These are phyloP conservation scores for Ascochyta fabae DNA, from an alignment of 2,329 filamentous ascomycete species.

Conservation along the genomic window DNA sequence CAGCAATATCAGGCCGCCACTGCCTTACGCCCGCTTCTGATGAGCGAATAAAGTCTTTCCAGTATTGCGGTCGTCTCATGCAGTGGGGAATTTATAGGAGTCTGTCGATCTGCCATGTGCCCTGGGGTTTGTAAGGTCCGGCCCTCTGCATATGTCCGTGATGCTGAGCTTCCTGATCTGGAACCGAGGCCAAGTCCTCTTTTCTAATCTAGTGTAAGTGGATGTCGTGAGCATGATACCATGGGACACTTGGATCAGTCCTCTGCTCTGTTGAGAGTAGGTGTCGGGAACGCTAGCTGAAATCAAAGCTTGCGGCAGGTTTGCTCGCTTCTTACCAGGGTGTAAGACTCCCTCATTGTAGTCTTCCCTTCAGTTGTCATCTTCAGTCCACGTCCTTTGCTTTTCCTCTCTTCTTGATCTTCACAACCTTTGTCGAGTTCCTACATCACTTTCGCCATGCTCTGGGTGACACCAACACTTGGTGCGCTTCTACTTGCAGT, in stretches of 20 bases:
- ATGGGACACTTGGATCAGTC: conserved; percentile 1
- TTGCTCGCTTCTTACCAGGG: background rate
- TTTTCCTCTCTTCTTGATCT: background rate
- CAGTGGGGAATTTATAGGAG: conserved; percentile 1
- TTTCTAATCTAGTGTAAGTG: conserved; percentile 5
- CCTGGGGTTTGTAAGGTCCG: conserved; percentile 4
- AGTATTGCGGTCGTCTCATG: background rate
- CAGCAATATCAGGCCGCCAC: conserved; percentile 6
- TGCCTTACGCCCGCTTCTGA: background rate
- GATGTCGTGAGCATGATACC: background rate
- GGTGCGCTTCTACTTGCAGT: conserved; percentile 15
- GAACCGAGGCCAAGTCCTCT: background rate
- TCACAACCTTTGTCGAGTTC: background rate
- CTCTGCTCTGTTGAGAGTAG: background rate
- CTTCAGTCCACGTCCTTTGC: background rate
- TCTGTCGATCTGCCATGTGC: conserved; percentile 6
- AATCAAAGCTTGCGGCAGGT: background rate
- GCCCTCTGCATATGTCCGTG: conserved; percentile 3
- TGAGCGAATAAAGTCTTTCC: background rate
- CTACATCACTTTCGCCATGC: background rate
- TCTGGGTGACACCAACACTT: conserved; percentile 5
- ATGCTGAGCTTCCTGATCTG: conserved; percentile 5
- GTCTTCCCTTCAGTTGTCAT: background rate
- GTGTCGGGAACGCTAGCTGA: background rate
- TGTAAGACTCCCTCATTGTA: background rate